Conservation (phyloP, 805 yeast genomes). For the Hemisphaericaspora nanyangensis region DNA sequence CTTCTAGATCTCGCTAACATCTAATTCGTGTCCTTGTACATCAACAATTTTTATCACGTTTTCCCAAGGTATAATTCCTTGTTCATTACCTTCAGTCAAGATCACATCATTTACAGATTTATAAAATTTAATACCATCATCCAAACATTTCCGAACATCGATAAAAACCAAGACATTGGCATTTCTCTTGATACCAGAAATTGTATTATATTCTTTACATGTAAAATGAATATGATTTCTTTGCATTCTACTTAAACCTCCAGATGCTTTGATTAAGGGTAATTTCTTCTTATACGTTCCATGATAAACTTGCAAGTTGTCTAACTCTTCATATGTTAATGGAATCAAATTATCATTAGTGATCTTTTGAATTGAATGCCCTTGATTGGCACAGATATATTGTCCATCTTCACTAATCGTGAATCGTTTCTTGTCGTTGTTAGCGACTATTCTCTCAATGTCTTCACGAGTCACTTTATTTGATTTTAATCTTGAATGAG, state of each 20-base stretch:
- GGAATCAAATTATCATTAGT: slow-evolving; percentile 38
- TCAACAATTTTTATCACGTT: slow-evolving; percentile 35
- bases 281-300: slow-evolving; percentile 64
- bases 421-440: slow-evolving; percentile 72
- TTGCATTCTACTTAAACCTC: slow-evolving; percentile 64
- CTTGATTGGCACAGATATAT: slow-evolving; percentile 84
- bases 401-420: slow-evolving; percentile 34
- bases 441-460: slow-evolving; percentile 54
- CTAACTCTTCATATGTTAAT: slow-evolving; percentile 31
- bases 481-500: slow-evolving; percentile 56
- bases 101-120: slow-evolving; percentile 73
- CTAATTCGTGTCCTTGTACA: slow-evolving; percentile 2
- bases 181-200: slow-evolving; percentile 71
- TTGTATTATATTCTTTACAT: slow-evolving; percentile 39
- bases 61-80: slow-evolving; percentile 47
- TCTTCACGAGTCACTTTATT: slow-evolving; percentile 54
- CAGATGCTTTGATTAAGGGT: slow-evolving; percentile 42
- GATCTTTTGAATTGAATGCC: slow-evolving; percentile 64
- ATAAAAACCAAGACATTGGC: slow-evolving; percentile 60
- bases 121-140: slow-evolving; percentile 46
- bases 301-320: slow-evolving; percentile 63
- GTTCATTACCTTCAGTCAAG: slow-evolving; percentile 53
- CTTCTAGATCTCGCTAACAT: slow-evolving; percentile 2
- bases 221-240: slow-evolving; percentile 90
- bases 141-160: slow-evolving; percentile 47